Evolutionary conservation across 2,329 filamentous ascomycete species (phyloP).

Genomic region (Tolypocladium guangdongense): DNA sequence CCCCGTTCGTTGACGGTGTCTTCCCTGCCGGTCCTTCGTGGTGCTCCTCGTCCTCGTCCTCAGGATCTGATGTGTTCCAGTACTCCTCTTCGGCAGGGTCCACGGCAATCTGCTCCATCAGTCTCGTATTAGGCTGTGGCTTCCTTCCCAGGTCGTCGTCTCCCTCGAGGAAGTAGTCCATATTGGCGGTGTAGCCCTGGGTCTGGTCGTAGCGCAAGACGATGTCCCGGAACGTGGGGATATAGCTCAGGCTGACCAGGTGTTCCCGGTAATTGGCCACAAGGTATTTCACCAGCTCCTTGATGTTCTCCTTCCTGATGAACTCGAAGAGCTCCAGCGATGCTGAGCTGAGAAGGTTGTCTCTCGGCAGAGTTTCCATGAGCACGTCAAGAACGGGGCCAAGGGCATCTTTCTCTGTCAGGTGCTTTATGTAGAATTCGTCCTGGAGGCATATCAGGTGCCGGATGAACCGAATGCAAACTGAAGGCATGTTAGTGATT

Average conservation of each 20-base stretch:
- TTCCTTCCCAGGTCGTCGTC: constrained; percentile 45
- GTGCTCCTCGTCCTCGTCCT: constrained; percentile 53
- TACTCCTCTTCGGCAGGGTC: constrained; percentile 87
- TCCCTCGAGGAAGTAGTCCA: constrained; percentile 64
- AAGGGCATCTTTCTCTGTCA: constrained; percentile 71
- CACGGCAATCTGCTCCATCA: constrained; percentile 59
- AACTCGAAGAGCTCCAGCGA: constrained; percentile 91
- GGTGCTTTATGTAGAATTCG: constrained; percentile 79
- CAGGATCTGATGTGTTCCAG: constrained; percentile 81
- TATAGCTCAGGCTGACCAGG: constrained; percentile 64
- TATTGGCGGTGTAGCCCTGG: constrained; percentile 52
- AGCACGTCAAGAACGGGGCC: constrained; percentile 79
- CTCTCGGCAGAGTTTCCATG: constrained; percentile 73
- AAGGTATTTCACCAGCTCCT: constrained; percentile 70
- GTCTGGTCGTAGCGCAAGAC: constrained; percentile 71
- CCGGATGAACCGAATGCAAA: constrained; percentile 88
- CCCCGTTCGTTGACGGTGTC: constrained; percentile 44
- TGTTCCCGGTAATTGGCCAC: constrained; percentile 76
- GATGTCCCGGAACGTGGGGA: constrained; percentile 73
- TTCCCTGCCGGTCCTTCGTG: constrained; percentile 17
- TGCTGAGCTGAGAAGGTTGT: constrained; percentile 88
- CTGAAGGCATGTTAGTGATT: constrained; percentile 30
- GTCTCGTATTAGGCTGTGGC: constrained; percentile 38
- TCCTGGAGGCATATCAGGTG: constrained; percentile 77
- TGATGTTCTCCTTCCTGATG: constrained; percentile 72